phyloP scores from a whole-genome alignment of 768 basidiomycete genomes.

The Dioszegia aurantiaca region DNA sequence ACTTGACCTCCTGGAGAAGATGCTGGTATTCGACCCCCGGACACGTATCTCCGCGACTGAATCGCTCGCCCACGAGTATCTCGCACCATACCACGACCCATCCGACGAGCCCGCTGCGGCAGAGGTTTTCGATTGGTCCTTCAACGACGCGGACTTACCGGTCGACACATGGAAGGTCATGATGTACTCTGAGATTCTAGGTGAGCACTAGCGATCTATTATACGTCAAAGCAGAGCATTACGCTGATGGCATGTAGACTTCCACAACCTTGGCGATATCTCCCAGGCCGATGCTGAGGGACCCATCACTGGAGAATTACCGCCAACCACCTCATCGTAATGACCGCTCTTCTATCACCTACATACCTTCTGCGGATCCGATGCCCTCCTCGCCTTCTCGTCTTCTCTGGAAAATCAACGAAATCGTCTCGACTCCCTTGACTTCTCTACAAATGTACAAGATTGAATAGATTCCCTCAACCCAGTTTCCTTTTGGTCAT shows the following conservation, averaged over 20 bases:
- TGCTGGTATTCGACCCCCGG: slow-evolving; percentile 97
- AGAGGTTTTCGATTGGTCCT: slow-evolving; percentile 98
- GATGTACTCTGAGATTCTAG: slow-evolving; percentile 99
- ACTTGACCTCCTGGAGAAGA: slow-evolving; percentile 91
- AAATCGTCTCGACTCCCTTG: background rate
- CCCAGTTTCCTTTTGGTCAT: too few relatives aligned
- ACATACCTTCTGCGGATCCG: too few relatives aligned
- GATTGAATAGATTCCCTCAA: too few relatives aligned
- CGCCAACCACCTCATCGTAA: slow-evolving; percentile 33
- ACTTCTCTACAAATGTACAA: background rate
- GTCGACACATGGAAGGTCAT: slow-evolving; percentile 99
- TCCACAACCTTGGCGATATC: slow-evolving; percentile 53
- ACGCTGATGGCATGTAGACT: slow-evolving; percentile 36
- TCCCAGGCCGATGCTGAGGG: slow-evolving; percentile 49
- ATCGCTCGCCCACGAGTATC: slow-evolving; percentile 87
- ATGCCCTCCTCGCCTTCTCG: background rate
- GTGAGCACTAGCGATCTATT: slow-evolving; percentile 63
- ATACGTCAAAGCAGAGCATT: background rate
- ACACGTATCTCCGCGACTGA: slow-evolving; percentile 93
- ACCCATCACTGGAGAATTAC: slow-evolving; percentile 48
- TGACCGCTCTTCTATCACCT: background rate
- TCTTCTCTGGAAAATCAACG: too few relatives aligned
- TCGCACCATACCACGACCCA: slow-evolving; percentile 96
- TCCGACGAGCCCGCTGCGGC: slow-evolving; percentile 92
- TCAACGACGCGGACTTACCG: slow-evolving; percentile 98